phyloP scores from a whole-genome alignment of 495 filamentous ascomycete species.

The Penicillium paxilli region DNA sequence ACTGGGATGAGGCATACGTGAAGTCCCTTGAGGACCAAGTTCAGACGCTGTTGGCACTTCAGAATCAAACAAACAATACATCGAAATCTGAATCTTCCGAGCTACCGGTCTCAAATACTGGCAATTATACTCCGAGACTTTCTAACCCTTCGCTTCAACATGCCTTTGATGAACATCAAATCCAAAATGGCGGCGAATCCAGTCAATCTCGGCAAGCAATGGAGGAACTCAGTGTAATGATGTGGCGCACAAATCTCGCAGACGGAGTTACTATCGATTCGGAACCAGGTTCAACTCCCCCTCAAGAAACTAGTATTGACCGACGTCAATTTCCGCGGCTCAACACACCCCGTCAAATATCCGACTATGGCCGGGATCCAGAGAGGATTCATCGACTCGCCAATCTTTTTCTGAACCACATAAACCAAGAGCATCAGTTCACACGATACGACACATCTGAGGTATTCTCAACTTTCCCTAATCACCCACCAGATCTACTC shows the following conservation, averaged over 20 bases:
- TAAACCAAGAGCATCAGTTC: slow-evolving; percentile 11
- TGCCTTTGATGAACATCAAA: background rate
- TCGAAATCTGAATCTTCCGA: background rate
- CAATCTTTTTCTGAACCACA: slow-evolving; percentile 2
- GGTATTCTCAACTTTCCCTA: background rate
- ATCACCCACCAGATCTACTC: slow-evolving; percentile 1
- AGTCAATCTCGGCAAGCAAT: slow-evolving; percentile 7
- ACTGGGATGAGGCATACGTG: slow-evolving; percentile 14
- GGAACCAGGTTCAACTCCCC: background rate
- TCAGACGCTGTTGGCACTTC: slow-evolving; percentile 2
- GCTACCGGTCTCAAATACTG: background rate
- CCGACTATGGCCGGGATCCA: background rate
- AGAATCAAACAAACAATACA: background rate
- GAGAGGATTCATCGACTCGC: background rate
- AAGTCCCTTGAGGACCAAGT: slow-evolving; percentile 10
- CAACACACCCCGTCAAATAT: background rate
- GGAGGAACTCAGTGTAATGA: slow-evolving; percentile 13
- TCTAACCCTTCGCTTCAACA: background rate
- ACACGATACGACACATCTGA: background rate
- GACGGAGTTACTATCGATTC: slow-evolving; percentile 3
- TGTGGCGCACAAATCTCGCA: slow-evolving; percentile 14
- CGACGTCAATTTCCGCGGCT: background rate
- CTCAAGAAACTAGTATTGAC: background rate
- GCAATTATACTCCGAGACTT: background rate
- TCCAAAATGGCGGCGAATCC: background rate